Evolutionary conservation across 768 basidiomycete species (phyloP).

Genomic region (Pleurotus salmoneostramineus): DNA sequence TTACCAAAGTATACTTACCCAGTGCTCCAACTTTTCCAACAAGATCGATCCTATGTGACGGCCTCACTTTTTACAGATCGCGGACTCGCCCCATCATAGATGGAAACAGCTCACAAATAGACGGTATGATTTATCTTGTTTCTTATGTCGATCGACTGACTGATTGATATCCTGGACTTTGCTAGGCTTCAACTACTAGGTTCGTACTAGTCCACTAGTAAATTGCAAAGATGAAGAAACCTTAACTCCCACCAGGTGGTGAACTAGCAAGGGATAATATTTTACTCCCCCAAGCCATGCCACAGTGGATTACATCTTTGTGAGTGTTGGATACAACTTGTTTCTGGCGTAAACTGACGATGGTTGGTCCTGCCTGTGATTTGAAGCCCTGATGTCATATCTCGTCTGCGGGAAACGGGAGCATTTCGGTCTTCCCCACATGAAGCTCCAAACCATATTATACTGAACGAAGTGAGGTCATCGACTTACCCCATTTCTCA

Average conservation of each 20-base stretch:
- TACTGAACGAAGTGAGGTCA: constrained; percentile 72
- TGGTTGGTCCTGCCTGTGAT: constrained; percentile 8
- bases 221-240: background rate
- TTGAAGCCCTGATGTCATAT: constrained; percentile 71
- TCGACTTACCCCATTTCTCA: constrained; percentile 4
- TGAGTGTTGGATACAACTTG: constrained; percentile 28
- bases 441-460: constrained; percentile 79
- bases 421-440: constrained; percentile 64
- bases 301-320: constrained; percentile 66
- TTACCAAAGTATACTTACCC: constrained; percentile 57
- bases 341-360: background rate
- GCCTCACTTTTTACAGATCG: constrained; percentile 45
- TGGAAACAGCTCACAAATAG: constrained; percentile 79
- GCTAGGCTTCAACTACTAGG: constrained; percentile 75
- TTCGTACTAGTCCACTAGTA: constrained; percentile 21
- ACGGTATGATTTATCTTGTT: constrained; percentile 38
- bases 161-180: background rate
- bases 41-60: background rate
- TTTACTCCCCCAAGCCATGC: constrained; percentile 67
- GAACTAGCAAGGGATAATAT: constrained; percentile 67
- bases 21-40: background rate
- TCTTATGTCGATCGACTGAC: background rate
- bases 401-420: constrained; percentile 61
- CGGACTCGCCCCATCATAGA: constrained; percentile 71
- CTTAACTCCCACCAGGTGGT: constrained; percentile 45